Conservation (phyloP, 2,329 filamentous ascomycete species). For the Bipolaris victoriae region DNA sequence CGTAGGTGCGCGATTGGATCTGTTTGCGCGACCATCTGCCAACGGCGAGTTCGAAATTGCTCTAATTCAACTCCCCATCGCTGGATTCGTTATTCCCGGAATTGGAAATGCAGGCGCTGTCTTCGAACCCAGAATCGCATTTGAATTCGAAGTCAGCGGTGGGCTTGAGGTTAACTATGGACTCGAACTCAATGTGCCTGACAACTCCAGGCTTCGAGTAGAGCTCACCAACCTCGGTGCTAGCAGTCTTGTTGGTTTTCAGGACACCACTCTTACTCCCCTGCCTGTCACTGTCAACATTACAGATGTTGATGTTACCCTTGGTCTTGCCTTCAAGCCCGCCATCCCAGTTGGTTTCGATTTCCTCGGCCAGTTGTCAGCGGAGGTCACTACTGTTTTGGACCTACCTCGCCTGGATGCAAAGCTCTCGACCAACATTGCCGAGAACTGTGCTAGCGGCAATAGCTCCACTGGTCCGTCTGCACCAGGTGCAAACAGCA, state of each 20-base stretch:
- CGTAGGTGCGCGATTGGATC: conserved; percentile 44
- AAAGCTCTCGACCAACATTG: conserved; percentile 31
- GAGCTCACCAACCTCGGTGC: conserved; percentile 34
- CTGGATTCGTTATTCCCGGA: conserved; percentile 44
- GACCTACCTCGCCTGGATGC: conserved; percentile 43
- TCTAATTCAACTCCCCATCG: conserved; percentile 34
- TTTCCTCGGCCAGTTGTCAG: conserved; percentile 37
- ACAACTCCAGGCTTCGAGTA: conserved; percentile 37
- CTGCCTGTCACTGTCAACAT: conserved; percentile 43
- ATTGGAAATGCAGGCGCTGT: conserved; percentile 46
- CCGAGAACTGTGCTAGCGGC: conserved; percentile 26
- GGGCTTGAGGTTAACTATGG: conserved; percentile 46
- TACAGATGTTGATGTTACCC: conserved; percentile 34
- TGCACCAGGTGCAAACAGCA: conserved; percentile 13
- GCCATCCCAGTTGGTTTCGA: conserved; percentile 46
- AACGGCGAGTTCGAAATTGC: conserved; percentile 32
- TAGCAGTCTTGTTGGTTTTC: conserved; percentile 38
- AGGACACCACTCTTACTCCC: conserved; percentile 34
- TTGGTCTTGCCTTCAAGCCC: conserved; percentile 41
- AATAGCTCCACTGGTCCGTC: background rate
- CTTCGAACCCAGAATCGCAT: conserved; percentile 38
- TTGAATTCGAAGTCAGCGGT: conserved; percentile 36
- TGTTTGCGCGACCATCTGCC: conserved; percentile 35
- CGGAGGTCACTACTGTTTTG: conserved; percentile 38
- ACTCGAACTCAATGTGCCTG: conserved; percentile 45